Conservation (phyloP, 805 yeast species). For the Starmerella bombicola region DNA sequence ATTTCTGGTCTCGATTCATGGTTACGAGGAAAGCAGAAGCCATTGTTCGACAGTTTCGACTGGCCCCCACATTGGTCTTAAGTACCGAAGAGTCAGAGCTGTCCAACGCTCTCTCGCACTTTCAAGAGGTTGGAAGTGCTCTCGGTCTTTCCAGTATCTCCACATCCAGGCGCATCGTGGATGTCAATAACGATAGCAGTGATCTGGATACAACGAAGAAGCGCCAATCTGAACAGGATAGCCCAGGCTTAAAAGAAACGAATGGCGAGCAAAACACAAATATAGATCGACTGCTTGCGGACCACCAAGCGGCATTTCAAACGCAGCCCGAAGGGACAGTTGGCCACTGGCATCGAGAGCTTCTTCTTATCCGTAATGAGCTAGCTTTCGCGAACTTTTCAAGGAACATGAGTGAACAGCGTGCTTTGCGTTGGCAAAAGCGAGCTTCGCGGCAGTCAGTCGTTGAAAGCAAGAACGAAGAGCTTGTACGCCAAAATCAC, state of each 20-base stretch:
- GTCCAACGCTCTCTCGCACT: constrained; percentile 23
- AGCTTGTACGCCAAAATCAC: constrained; percentile 25
- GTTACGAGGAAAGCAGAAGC: constrained; percentile 26
- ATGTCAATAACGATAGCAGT: not conserved
- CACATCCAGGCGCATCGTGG: constrained; percentile 13
- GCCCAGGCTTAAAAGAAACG: not conserved
- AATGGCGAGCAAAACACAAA: not conserved
- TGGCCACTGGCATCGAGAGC: constrained; percentile 35
- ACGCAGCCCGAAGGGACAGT: constrained; percentile 8
- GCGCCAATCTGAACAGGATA: too few relatives aligned
- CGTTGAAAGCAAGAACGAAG: constrained; percentile 26
- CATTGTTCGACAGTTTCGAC: constrained; percentile 29
- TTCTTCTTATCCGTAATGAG: constrained; percentile 46
- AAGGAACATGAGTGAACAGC: constrained; percentile 36
- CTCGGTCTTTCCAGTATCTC: constrained; percentile 31
- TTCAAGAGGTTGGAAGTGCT: constrained; percentile 28
- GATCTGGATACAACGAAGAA: too few relatives aligned
- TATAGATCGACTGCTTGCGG: constrained; percentile 1
- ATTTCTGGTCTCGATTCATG: constrained; percentile 30
- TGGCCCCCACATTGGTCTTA: constrained; percentile 40
- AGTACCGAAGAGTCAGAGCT: constrained; percentile 31
- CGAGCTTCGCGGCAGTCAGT: constrained; percentile 25
- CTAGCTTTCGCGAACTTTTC: constrained; percentile 46
- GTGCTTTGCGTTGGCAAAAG: constrained; percentile 29
- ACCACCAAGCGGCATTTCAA: constrained; percentile 4